Conservation (phyloP, 371 early-diverging fungal genomes). For the Saksenaea vasiformis region DNA sequence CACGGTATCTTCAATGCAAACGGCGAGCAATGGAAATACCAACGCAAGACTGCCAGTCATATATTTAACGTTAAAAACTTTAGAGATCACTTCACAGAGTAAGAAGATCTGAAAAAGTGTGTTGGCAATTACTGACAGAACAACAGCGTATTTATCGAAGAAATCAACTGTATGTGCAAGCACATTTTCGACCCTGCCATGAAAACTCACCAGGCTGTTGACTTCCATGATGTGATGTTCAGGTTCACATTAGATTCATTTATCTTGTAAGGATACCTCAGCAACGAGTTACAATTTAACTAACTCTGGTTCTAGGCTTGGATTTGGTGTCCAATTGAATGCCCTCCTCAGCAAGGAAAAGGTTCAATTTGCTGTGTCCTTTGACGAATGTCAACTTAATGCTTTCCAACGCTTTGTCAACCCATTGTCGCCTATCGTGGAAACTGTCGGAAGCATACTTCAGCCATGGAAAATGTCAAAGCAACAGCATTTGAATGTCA, state of each 20-base stretch:
- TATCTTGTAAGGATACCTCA: constrained; percentile 35
- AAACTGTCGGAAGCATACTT: constrained; percentile 24
- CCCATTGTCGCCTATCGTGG: constrained; percentile 54
- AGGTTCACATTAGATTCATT: constrained; percentile 64
- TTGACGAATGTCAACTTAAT: constrained; percentile 46
- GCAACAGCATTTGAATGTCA: constrained; percentile 41
- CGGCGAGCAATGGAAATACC: constrained; percentile 60
- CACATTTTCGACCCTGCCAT: constrained; percentile 40
- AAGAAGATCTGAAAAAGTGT: background rate
- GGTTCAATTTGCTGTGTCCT: constrained; percentile 52
- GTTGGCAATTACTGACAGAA: background rate
- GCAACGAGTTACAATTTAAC: constrained; percentile 16
- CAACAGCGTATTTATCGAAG: constrained; percentile 38
- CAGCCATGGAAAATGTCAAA: constrained; percentile 40
- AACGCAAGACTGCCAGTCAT: constrained; percentile 61
- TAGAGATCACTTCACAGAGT: constrained; percentile 53
- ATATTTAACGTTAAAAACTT: constrained; percentile 70
- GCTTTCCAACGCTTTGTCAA: constrained; percentile 51
- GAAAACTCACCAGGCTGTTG: constrained; percentile 34
- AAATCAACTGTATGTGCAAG: constrained; percentile 24
- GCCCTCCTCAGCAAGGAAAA: constrained; percentile 28
- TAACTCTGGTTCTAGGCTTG: constrained; percentile 25
- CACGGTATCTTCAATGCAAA: constrained; percentile 71
- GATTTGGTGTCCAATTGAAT: constrained; percentile 50
- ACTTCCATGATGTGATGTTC: constrained; percentile 62